Percentiles rank a stretch among this genome's conserved stretches.
Conservation (phyloP, 1,284 basidiomycete species). For the Ustilago tritici region DNA sequence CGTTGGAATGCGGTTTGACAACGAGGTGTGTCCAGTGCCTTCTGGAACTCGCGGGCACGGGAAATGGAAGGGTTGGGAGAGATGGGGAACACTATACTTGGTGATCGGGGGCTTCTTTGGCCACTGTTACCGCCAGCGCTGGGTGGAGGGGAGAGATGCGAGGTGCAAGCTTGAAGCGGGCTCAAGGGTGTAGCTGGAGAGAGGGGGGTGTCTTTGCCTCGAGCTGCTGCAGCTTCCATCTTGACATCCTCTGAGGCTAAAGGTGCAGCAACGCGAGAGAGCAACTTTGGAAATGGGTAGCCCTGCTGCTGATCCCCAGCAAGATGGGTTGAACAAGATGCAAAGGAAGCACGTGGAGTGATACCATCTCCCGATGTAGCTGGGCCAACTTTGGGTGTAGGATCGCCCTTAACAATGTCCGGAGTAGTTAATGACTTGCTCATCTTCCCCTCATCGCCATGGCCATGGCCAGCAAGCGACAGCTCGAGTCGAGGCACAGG, state of each 20-base stretch:
- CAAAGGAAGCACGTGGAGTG: constrained; percentile 33
- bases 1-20: constrained; percentile 16
- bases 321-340: background rate
- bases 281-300: constrained; percentile 37
- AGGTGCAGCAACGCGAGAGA: constrained; percentile 11
- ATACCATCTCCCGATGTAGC: constrained; percentile 9
- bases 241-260: background rate
- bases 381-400: constrained; percentile 30
- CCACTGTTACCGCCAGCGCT: background rate
- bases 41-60: constrained; percentile 25
- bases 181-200: constrained; percentile 28
- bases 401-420: constrained; percentile 26
- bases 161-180: constrained; percentile 23
- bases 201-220: background rate
- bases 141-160: constrained; percentile 1
- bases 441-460: constrained; percentile 1
- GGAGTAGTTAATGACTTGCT: constrained; percentile 5
- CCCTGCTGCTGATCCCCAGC: background rate
- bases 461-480: background rate
- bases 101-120: constrained; percentile 20
- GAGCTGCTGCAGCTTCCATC: background rate
- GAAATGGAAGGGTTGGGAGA: constrained; percentile 43
- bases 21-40: constrained; percentile 12
- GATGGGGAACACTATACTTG: constrained; percentile 47
- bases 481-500: constrained; percentile 15